Evolutionary conservation across 768 basidiomycete genomes (phyloP), one percentile per base, ranked within the genome.

Genomic region (Amanita pseudoporphyria): DNA sequence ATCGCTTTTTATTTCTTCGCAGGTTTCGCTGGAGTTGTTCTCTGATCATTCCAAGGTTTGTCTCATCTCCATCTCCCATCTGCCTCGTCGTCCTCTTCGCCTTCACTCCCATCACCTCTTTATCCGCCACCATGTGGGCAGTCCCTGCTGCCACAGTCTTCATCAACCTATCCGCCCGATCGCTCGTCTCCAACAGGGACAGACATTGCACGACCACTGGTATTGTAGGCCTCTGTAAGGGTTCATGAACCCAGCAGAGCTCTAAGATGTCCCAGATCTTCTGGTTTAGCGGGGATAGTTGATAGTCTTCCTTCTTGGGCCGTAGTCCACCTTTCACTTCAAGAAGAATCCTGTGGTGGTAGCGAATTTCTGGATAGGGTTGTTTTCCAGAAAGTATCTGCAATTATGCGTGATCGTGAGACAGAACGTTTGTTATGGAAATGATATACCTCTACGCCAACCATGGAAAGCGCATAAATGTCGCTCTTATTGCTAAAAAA

Each of bases 1-100:
- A 98, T 85, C 40, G 98, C 95, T 67, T 88, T 92, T 66, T 91
- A 82, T 19, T 97, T 66, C 1, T 74, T 33, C 86, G 80, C 40
- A 94, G 68, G 57, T 88, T 76, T 48, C 77, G 74, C 26, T 83
- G 78, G 24, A 81, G 61, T 55, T 87, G 85, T 56, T 86, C 82
- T 55, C 76, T 84, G 6, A 79, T 84, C 61, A 76, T 83, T 33
- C 22, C 49, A 22, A n/a, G n/a, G n/a, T n/a, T n/a, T n/a, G n/a
- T n/a, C n/a, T n/a, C n/a, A n/a, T n/a, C n/a, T n/a, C n/a, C n/a
- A n/a, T n/a, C n/a, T n/a, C n/a, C n/a, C n/a, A n/a, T n/a, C n/a
- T n/a, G n/a, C n/a, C n/a, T n/a, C n/a, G n/a, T n/a, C n/a, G n/a
- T n/a, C n/a, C n/a, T n/a, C n/a, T n/a, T n/a, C n/a, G n/a, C n/a